Evolutionary conservation across 2,329 filamentous ascomycete species (phyloP).

Genomic region (Fusarium coicis): DNA sequence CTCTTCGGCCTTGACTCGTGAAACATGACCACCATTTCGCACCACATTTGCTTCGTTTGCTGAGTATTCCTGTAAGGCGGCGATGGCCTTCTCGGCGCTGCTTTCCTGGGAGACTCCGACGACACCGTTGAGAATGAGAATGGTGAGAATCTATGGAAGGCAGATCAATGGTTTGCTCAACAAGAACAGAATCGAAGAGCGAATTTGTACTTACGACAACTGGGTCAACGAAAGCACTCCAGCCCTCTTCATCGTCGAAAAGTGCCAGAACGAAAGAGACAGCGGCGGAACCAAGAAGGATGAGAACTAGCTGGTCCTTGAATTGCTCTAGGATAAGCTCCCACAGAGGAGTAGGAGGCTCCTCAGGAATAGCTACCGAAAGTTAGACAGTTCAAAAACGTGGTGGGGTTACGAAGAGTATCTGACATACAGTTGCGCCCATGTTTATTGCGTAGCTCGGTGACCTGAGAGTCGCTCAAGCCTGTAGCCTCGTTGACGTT

Average conservation of each 20-base stretch:
- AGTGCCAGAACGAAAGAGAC: constrained; percentile 94
- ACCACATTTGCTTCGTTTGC: constrained; percentile 97
- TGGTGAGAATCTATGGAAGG: constrained; percentile 82
- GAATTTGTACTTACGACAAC: constrained; percentile 76
- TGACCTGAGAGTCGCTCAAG: constrained; percentile 69
- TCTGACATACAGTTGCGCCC: constrained; percentile 71
- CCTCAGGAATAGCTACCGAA: constrained; percentile 73
- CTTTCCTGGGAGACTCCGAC: constrained; percentile 99
- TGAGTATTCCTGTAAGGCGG: constrained; percentile 97
- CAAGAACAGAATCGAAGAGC: constrained; percentile 1
- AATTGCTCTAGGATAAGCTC: constrained; percentile 98
- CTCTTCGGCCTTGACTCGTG: constrained; percentile 93
- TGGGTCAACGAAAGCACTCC: constrained; percentile 97
- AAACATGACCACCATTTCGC: constrained; percentile 79
- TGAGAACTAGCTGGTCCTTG: constrained; percentile 97
- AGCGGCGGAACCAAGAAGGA: constrained; percentile 89
- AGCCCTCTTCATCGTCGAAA: constrained; percentile 92
- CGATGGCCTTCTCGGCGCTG: constrained; percentile 98
- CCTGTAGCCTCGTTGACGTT: constrained; percentile 65
- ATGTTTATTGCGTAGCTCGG: constrained; percentile 65
- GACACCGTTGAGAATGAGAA: constrained; percentile 94
- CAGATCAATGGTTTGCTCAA: constrained; percentile 11
- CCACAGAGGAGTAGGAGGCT: constrained; percentile 96
- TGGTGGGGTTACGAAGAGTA: constrained; percentile 17
- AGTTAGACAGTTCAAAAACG: constrained; percentile 18